Evolutionary conservation across 2,329 filamentous ascomycete genomes (phyloP), one percentile per base, ranked within the genome.

Genomic region (Colletotrichum tabaci): DNA sequence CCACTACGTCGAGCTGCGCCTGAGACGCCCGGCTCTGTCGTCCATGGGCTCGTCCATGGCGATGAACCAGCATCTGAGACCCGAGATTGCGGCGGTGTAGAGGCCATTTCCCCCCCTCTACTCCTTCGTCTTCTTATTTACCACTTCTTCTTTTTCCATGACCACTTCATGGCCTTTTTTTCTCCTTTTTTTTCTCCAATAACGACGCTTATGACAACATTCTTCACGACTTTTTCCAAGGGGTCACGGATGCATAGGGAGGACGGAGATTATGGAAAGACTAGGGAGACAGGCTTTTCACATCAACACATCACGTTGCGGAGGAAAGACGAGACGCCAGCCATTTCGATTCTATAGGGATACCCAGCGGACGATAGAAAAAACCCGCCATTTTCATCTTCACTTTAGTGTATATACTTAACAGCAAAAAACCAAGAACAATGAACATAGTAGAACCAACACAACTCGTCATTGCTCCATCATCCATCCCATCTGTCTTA

Each of bases 1-100:
- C 18, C 80, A 83, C 67, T 82, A 80, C 64, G 71, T 83, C 7
- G 77, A 79, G 60, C 75, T 83, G 35, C n/a, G 70, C 13, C 30
- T 67, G 52, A 38, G 46, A 12, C 26, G 68, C n/a, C 63, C 68
- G 38, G 38, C 63, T 15, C 30, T 47, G 3, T 8, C 58, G 3
- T 18, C 63, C 1, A 47, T 15, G 21, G 61, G 30, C 3, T 52
- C 60, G 1, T 40, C 53, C 3, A 46, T 60, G 49, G 56, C 30
- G n/a, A 47, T 58, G 15, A 57, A 47, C 68, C 2, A 40, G 23
- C 8, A 38, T 15, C 21, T 67, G 52, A 62, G 68, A n/a, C 26
- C 57, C 3, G 68, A 56, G 46, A 63, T 71, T 16, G 38, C 58
- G 8, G 50, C 65, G 4, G 57, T 58, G 7, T 71, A 61, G 42